These are phyloP conservation scores for Coniochaeta sp. DNA, from an alignment of 2,329 filamentous ascomycete genomes.

Conservation along the genomic window DNA sequence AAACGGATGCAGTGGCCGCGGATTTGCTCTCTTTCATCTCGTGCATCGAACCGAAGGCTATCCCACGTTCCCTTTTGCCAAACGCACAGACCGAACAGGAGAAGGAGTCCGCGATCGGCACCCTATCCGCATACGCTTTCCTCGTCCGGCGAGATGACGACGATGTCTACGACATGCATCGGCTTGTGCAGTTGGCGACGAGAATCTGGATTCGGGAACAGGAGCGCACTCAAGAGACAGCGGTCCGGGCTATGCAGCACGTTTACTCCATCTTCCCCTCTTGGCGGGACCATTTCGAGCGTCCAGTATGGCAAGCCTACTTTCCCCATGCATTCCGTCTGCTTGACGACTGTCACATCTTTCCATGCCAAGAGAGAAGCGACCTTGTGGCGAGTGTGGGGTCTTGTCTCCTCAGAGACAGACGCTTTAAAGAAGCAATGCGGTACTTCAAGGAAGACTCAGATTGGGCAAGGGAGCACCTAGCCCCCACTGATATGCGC, in stretches of 20 bases:
- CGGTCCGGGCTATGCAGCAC: slow-evolving; percentile 3
- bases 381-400: slow-evolving; percentile 13
- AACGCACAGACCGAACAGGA: slow-evolving; percentile 4
- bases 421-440: slow-evolving; percentile 7
- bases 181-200: slow-evolving; percentile 26
- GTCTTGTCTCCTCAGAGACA: slow-evolving; percentile 4
- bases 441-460: background rate
- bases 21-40: slow-evolving; percentile 28
- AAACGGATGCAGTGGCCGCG: slow-evolving; percentile 19
- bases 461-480: background rate
- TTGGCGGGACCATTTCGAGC: background rate
- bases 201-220: slow-evolving; percentile 19
- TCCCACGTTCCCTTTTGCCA: slow-evolving; percentile 28
- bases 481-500: background rate
- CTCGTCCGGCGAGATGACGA: slow-evolving; percentile 13
- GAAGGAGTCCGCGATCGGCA: slow-evolving; percentile 20
- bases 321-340: slow-evolving; percentile 17
- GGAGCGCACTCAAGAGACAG: background rate
- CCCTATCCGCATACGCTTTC: slow-evolving; percentile 25
- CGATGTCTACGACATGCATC: slow-evolving; percentile 27
- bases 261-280: background rate
- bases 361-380: slow-evolving; percentile 9
- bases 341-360: slow-evolving; percentile 9
- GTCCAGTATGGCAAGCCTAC: slow-evolving; percentile 14
- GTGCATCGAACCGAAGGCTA: slow-evolving; percentile 29